phyloP scores from a whole-genome alignment of 2,329 filamentous ascomycete genomes.

The Botryotinia globosa region DNA sequence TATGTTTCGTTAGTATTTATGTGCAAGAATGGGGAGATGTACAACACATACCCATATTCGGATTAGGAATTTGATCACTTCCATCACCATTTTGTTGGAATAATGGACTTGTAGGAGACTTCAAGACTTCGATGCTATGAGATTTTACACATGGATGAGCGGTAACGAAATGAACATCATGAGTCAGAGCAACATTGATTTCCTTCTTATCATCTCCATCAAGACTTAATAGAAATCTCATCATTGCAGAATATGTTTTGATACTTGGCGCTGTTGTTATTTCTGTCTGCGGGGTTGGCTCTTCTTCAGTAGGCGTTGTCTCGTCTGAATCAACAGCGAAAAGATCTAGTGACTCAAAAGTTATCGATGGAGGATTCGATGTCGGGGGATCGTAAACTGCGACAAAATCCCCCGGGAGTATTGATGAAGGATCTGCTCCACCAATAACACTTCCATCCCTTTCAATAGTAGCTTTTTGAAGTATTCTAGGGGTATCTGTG shows the following conservation, averaged over 20 bases:
- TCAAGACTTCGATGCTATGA: constrained; percentile 55
- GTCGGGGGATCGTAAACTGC: constrained; percentile 56
- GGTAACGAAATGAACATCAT: constrained; percentile 64
- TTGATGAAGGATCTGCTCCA: constrained; percentile 51
- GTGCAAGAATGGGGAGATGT: neutral
- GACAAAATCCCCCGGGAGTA: constrained; percentile 61
- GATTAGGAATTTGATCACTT: constrained; percentile 7
- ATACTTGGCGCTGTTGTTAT: constrained; percentile 26
- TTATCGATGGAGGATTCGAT: constrained; percentile 48
- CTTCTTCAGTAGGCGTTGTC: constrained; percentile 38
- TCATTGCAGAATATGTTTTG: constrained; percentile 36
- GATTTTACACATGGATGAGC: constrained; percentile 63
- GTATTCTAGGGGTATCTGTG: constrained; percentile 56
- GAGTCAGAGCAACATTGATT: constrained; percentile 44
- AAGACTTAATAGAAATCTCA: constrained; percentile 32
- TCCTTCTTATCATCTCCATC: constrained; percentile 30
- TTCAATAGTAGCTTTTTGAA: constrained; percentile 59
- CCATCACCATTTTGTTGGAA: constrained; percentile 46
- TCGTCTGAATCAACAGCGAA: constrained; percentile 45
- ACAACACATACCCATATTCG: constrained; percentile 8
- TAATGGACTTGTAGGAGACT: constrained; percentile 57
- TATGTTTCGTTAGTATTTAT: constrained; percentile 30
- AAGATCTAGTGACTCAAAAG: constrained; percentile 52
- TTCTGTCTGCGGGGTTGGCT: constrained; percentile 25
- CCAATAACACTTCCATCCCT: constrained; percentile 60